Conservation (phyloP, 176 grass and related monocot genomes). For the Elaeis guineensis region DNA sequence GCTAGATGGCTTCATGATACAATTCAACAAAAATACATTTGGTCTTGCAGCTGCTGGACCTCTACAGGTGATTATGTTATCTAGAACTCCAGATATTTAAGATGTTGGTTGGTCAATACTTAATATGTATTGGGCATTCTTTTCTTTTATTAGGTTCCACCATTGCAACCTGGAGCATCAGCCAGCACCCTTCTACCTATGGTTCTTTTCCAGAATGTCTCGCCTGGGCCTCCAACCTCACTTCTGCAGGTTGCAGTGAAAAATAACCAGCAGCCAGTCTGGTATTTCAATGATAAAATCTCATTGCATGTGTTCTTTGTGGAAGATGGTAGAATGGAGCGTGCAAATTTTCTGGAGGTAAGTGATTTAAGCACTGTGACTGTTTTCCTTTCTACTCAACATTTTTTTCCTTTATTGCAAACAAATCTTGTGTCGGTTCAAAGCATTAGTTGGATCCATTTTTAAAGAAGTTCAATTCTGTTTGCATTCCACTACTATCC, state of each 20-base stretch:
- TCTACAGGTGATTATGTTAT: conserved; percentile 54
- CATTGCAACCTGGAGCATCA: conserved; percentile 71
- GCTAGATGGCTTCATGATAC: conserved; percentile 99
- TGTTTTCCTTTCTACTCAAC: not conserved
- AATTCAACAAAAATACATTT: conserved; percentile 99
- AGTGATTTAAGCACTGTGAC: not conserved
- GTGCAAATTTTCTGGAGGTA: conserved; percentile 84
- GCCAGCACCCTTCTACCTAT: conserved; percentile 80
- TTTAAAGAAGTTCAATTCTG: too few species aligned
- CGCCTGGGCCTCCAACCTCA: conserved; percentile 57
- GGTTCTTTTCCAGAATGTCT: conserved; percentile 75
- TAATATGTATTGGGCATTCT: too few species aligned
- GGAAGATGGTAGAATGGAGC: conserved; percentile 96
- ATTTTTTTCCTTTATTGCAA: not conserved
- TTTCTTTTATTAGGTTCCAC: conserved; percentile 42
- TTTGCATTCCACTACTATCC: too few species aligned
- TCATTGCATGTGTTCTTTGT: conserved; percentile 64
- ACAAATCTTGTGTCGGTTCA: not conserved
- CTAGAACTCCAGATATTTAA: not conserved
- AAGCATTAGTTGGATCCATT: not conserved
- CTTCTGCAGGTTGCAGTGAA: conserved; percentile 87
- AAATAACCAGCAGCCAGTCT: conserved; percentile 96
- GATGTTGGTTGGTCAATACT: too few species aligned
- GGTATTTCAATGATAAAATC: conserved; percentile 95
- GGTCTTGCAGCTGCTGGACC: conserved; percentile 78